Conservation (phyloP, 1,284 basidiomycete genomes). For the Trichosporon ovoides region DNA sequence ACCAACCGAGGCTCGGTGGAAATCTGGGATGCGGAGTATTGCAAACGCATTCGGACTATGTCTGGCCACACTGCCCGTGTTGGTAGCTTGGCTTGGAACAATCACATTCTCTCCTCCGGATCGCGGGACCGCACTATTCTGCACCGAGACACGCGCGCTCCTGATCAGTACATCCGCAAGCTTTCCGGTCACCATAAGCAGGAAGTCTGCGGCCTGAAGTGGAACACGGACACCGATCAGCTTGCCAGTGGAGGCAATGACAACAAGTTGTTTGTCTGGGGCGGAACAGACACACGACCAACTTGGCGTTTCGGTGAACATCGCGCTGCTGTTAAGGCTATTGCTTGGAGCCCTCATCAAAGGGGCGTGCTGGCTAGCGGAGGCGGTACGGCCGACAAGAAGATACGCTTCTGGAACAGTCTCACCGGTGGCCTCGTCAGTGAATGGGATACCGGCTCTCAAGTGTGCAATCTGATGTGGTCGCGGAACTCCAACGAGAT, state of each 20-base stretch:
- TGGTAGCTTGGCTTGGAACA: constrained; percentile 91
- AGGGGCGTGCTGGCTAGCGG: constrained; percentile 87
- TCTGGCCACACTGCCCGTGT: constrained; percentile 83
- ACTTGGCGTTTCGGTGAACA: constrained; percentile 94
- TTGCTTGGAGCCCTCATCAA: constrained; percentile 96
- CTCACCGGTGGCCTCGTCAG: constrained; percentile 77
- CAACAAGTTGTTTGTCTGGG: constrained; percentile 98
- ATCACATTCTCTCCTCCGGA: constrained; percentile 80
- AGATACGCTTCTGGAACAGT: constrained; percentile 97
- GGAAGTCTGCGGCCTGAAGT: constrained; percentile 93
- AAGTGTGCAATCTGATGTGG: constrained; percentile 98
- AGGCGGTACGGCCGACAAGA: constrained; percentile 97
- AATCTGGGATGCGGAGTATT: constrained; percentile 84
- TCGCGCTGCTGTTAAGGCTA: constrained; percentile 92
- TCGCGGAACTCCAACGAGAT: constrained; percentile 92
- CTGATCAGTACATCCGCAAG: constrained; percentile 66
- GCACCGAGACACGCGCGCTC: constrained; percentile 81
- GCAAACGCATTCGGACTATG: constrained; percentile 70
- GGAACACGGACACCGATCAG: constrained; percentile 69
- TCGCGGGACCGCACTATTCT: constrained; percentile 86
- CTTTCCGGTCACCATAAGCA: constrained; percentile 76
- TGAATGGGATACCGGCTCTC: constrained; percentile 81
- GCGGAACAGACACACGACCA: constrained; percentile 61
- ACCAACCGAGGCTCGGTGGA: constrained; percentile 81
- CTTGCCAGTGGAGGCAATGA: constrained; percentile 96